Percentiles rank a stretch among this genome's conserved stretches.
Evolutionary conservation across 495 filamentous ascomycete species (phyloP).

Genomic region (Pseudoneurospora amorphoporcata): DNA sequence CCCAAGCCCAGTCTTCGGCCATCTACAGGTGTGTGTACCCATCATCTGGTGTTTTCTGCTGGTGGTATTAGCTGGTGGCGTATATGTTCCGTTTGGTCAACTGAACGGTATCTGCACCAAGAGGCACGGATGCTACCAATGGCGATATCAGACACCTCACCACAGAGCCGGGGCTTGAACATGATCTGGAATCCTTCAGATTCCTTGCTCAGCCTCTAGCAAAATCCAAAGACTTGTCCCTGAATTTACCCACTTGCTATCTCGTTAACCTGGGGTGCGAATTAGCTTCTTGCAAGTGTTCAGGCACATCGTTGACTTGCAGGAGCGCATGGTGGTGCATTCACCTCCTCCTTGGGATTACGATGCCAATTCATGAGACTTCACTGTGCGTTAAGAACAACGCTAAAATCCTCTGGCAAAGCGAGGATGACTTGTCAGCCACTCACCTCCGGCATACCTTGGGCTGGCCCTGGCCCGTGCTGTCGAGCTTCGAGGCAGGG

Average conservation of each 20-base stretch:
- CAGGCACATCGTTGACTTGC: conserved; percentile 1
- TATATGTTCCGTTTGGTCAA: neutral
- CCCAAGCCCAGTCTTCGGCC: neutral
- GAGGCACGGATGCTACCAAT: neutral
- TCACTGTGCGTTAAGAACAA: neutral
- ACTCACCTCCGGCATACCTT: neutral
- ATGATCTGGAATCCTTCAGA: neutral
- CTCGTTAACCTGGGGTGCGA: neutral
- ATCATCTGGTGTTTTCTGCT: neutral
- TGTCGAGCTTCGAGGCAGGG: neutral
- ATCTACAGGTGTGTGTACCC: neutral
- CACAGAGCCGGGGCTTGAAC: neutral
- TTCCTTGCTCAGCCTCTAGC: neutral
- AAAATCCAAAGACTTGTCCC: neutral
- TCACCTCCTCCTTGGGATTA: neutral
- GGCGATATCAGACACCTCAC: neutral
- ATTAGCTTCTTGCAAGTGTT: neutral
- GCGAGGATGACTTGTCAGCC: neutral
- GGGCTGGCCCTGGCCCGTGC: neutral
- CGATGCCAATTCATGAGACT: neutral
- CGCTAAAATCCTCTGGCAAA: neutral
- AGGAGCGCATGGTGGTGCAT: neutral
- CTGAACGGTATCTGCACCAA: neutral
- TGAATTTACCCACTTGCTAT: neutral
- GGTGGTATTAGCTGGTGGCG: neutral